Base-by-base conservation (phyloP, 2,329 filamentous ascomycete species). In the Aureobasidium sp. region DNA sequence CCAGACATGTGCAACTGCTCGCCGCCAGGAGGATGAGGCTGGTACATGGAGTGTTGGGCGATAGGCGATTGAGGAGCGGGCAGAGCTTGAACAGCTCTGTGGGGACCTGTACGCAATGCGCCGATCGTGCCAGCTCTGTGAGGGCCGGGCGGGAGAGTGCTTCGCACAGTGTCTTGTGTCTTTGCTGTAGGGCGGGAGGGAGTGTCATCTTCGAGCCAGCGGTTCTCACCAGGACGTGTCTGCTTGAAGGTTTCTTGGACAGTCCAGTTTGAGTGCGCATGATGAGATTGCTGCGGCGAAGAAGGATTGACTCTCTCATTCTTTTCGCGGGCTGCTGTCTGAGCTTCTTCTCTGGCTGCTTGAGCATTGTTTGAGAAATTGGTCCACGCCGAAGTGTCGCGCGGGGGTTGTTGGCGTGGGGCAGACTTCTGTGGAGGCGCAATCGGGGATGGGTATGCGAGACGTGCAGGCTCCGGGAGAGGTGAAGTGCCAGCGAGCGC, bases 171-270 rank as follows among this genome's bases (percentile, higher is more conserved):
- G n/a, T n/a, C n/a, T 8, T 22, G 16, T 6, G 17, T 14, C 24
- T 29, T 29, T 50, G 25, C n/a, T 5, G 22, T 19, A 39, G 35
- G 56, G 19, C 66, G 63, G 22, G 61, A 58, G 12, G 44, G 44
- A 37, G 44, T 48, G 12, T 37, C 32, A 1, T 51, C 63, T 29
- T 64, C 64, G 38, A 64, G 61, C 45, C 56, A 61, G 25, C 56
- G 56, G 32, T 47, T 29, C 40, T 59, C 49, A 17, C 59, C 56
- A n/a, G 55, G 48, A 14, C 60, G 57, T 3, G 65, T 67, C 57
- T 68, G 62, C 58, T 64, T 66, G 60, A 68, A 69, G 1, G 66
- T 69, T 58, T 68, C 66, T 12, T 25, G 17, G n/a, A 48, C 45
- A 42, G 61, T 62, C 56, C 56, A 58, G 14, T 40, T 41, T 24